A percentile compares a stretch with the other conserved stretches of the same genome.
phyloP scores from a whole-genome alignment of 768 basidiomycete genomes.

The Rhizopogon vesiculosus region DNA sequence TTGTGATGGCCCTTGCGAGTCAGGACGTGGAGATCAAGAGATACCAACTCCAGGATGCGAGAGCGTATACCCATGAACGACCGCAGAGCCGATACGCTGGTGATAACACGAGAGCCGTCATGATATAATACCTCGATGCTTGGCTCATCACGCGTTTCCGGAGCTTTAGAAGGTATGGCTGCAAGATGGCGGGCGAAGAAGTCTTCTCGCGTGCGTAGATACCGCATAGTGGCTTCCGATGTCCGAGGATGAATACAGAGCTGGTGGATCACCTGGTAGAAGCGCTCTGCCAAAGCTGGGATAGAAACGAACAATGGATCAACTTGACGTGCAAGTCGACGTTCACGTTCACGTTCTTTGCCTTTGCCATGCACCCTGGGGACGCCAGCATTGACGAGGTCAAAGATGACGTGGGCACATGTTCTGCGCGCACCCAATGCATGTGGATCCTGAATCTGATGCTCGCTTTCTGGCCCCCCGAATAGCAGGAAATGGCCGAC shows the following conservation, averaged over 20 bases:
- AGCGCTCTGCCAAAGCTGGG: slow-evolving; percentile 81
- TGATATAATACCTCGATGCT: slow-evolving; percentile 57
- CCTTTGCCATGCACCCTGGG: slow-evolving; percentile 48
- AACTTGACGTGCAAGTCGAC: slow-evolving; percentile 21
- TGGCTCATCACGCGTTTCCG: slow-evolving; percentile 43
- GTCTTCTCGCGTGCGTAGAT: slow-evolving; percentile 82
- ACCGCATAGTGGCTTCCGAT: slow-evolving; percentile 75
- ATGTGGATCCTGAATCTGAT: slow-evolving; percentile 74
- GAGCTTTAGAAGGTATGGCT: slow-evolving; percentile 62
- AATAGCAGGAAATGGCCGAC: slow-evolving; percentile 86
- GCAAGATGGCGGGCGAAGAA: slow-evolving; percentile 88
- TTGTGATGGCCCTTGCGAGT: slow-evolving; percentile 75
- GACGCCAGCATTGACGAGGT: slow-evolving; percentile 69
- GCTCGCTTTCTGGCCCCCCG: slow-evolving; percentile 52
- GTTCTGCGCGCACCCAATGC: slow-evolving; percentile 66
- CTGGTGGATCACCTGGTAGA: slow-evolving; percentile 78
- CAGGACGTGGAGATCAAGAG: slow-evolving; percentile 84
- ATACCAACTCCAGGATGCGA: slow-evolving; percentile 78
- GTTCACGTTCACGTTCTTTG: slow-evolving; percentile 29
- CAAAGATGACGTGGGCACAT: slow-evolving; percentile 77
- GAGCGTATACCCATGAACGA: slow-evolving; percentile 82
- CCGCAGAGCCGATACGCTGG: slow-evolving; percentile 62
- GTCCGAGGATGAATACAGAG: slow-evolving; percentile 86
- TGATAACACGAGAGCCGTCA: slow-evolving; percentile 65
- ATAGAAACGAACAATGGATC: slow-evolving; percentile 58